These are phyloP conservation scores for Yarrowia porcina DNA, from an alignment of 805 yeast genomes.

Conservation along the genomic window DNA sequence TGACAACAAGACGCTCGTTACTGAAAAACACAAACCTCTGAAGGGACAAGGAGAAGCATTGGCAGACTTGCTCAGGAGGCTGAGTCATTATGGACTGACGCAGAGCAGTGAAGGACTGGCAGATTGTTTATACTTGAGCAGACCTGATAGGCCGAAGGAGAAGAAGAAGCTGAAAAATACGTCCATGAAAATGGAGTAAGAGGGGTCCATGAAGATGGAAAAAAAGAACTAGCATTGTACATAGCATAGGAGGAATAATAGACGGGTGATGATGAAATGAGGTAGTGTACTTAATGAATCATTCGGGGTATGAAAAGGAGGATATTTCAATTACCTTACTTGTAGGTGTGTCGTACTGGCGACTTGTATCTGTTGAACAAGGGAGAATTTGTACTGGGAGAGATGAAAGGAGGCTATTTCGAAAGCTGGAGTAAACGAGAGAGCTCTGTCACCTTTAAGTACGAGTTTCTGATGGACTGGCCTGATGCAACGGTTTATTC, in stretches of 20 bases:
- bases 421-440: too few species aligned
- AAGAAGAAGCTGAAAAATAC: neutral
- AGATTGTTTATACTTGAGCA: neutral
- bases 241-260: conserved; percentile 12
- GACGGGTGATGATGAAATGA: neutral
- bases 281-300: too few species aligned
- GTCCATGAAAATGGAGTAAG: neutral
- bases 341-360: too few species aligned
- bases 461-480: too few species aligned
- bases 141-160: neutral
- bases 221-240: conserved; percentile 8
- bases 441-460: too few species aligned
- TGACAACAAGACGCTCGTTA: too few species aligned
- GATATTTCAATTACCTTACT: too few species aligned
- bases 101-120: neutral
- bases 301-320: too few species aligned
- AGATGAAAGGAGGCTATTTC: too few species aligned
- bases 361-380: too few species aligned
- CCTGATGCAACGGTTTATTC: too few species aligned
- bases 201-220: neutral
- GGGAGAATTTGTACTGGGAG: too few species aligned
- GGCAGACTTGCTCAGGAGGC: neutral
- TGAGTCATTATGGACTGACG: conserved; percentile 6
- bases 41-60: neutral
- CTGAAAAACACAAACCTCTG: neutral